Evolutionary conservation across 2,329 filamentous ascomycete genomes (phyloP).

Genomic region (Falciphora oryzae): DNA sequence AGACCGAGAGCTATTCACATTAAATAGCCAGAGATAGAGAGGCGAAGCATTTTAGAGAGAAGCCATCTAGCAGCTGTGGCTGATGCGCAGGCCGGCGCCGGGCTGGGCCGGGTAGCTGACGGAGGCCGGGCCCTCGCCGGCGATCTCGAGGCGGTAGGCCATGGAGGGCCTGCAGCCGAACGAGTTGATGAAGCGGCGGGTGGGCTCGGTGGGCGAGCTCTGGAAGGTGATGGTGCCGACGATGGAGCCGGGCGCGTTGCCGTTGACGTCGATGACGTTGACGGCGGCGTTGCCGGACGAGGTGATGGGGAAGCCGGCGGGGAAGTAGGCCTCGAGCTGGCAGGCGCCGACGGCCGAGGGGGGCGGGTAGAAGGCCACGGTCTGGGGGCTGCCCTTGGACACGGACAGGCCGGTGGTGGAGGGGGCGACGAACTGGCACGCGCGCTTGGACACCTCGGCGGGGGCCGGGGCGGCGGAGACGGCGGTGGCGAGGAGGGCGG

Average conservation of each 20-base stretch:
- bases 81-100: constrained; percentile 10
- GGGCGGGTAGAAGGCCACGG: constrained; percentile 18
- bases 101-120: constrained; percentile 9
- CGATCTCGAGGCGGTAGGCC: constrained; percentile 20
- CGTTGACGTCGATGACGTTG: constrained; percentile 18
- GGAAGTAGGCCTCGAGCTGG: constrained; percentile 23
- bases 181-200: constrained; percentile 18
- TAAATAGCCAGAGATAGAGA: background rate
- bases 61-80: constrained; percentile 8
- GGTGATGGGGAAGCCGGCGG: constrained; percentile 19
- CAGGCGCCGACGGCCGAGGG: constrained; percentile 18
- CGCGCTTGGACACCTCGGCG: constrained; percentile 11
- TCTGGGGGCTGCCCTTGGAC: constrained; percentile 11
- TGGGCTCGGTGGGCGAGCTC: constrained; percentile 12
- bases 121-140: constrained; percentile 10
- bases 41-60: no score
- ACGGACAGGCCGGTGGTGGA: constrained; percentile 11
- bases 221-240: constrained; percentile 21
- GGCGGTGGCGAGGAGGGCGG: constrained; percentile 13
- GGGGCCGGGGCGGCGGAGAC: constrained; percentile 11
- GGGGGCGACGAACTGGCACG: constrained; percentile 10
- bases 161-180: constrained; percentile 22
- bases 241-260: constrained; percentile 18
- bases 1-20: background rate
- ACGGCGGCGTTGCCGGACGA: constrained; percentile 13